Base-by-base conservation (phyloP, 495 filamentous ascomycete genomes). In the Parathielavia hyrcaniae region DNA sequence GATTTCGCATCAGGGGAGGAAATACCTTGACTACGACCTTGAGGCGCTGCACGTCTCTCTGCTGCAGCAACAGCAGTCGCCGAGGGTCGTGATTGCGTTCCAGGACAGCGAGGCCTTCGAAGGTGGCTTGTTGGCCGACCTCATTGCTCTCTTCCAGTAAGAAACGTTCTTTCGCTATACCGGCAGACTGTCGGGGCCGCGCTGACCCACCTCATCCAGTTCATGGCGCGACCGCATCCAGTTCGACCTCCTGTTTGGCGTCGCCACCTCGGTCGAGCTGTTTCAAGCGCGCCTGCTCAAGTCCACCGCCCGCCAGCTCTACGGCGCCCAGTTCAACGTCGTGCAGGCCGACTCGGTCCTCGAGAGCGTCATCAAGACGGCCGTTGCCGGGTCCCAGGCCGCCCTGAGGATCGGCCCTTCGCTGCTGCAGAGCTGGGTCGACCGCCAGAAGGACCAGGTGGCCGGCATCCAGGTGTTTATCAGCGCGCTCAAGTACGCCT, bases 91-190 rank as follows among this genome's bases (percentile, higher is more conserved):
- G 9, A 69, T 98, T 20, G 85, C 86, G 14, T 85, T 98, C 51
- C 84, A 89, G 65, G 95, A 97, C 67, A 95, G 88, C 58, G 95
- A 98, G 70, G 91, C 87, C 6, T 97, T 97, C 66, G 91, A 97
- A 64, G 81, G 79, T 36, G 75, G 71, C n/a, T 70, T 97, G 30
- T 71, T 97, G 34, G 83, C 81, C 1, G 90, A 97, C 68, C 69
- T 96, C 30, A 77, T 97, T 40, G 80, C 80, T 22, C 72, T 97
- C 5, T 81, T 97, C 49, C 85, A 82, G 88, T 95, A 73, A 54
- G 80, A 69, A 11, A 17, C n/a, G 12, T 32, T 14, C 3, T 14
- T 43, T 20, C 41, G 17, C 14, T 53, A 17, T 17, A 20, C 14
- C 12, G 13, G 10, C 22, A 13, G 0, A 14, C 5, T 1, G 2